Evolutionary conservation across 805 yeast genomes (phyloP).

Genomic region (Hermanozyma aechmeae): DNA sequence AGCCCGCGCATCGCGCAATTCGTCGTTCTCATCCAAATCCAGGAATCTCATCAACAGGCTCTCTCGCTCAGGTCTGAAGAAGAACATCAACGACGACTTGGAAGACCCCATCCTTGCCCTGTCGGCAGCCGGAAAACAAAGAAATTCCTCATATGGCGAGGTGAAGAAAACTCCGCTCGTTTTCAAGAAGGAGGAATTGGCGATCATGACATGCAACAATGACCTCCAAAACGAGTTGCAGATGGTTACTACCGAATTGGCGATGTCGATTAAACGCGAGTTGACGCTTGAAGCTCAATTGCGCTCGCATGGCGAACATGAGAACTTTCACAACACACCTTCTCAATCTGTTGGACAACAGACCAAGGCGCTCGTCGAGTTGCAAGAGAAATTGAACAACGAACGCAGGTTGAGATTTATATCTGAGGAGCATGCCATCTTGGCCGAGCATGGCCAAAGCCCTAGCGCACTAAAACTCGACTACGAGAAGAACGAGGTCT

Average conservation of each 20-base stretch:
- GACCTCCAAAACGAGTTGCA: conserved; percentile 55
- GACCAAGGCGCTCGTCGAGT: conserved; percentile 30
- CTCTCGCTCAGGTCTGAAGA: conserved; percentile 20
- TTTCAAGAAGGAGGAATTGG: conserved; percentile 53
- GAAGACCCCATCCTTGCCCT: too few relatives aligned
- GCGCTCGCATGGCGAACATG: conserved; percentile 4
- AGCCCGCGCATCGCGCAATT: conserved; percentile 15
- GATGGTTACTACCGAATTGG: conserved; percentile 62
- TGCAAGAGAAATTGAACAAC: conserved; percentile 49
- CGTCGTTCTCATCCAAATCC: conserved; percentile 19
- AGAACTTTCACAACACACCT: background rate
- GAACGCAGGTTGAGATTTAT: conserved; percentile 60
- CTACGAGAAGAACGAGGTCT: conserved; percentile 46
- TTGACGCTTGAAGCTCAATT: conserved; percentile 45
- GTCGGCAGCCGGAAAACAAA: too few relatives aligned
- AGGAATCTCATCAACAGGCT: conserved; percentile 24
- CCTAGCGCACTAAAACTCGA: conserved; percentile 49
- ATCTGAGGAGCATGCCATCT: conserved; percentile 61
- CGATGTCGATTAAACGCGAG: conserved; percentile 64
- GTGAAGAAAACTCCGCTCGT: conserved; percentile 6
- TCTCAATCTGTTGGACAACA: conserved; percentile 25
- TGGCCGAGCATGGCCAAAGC: conserved; percentile 41
- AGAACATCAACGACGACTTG: too few relatives aligned
- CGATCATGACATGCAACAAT: conserved; percentile 50
- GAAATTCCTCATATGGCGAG: too few relatives aligned